A percentile compares a stretch with the other conserved stretches of the same genome.
Evolutionary conservation across 768 basidiomycete species (phyloP).

Genomic region (Phanerochaete carnosa): DNA sequence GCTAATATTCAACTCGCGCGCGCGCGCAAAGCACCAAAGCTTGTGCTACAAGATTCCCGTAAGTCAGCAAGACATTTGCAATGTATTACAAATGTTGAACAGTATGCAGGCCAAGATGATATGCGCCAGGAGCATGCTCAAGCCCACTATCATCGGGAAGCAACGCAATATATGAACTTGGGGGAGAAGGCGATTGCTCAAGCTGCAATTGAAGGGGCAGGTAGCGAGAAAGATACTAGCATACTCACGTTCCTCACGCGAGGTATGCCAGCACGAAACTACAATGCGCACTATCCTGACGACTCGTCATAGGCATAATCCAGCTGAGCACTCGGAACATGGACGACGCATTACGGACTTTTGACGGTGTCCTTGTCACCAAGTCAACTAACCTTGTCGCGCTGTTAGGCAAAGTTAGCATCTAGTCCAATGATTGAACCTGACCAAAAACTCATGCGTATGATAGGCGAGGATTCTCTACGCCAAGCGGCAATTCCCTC

Average conservation of each 20-base stretch:
- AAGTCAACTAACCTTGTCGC: constrained; percentile 89
- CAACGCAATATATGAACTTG: constrained; percentile 64
- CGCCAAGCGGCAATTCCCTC: constrained; percentile 68
- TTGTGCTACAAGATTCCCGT: constrained; percentile 72
- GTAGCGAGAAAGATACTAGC: constrained; percentile 36
- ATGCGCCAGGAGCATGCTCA: constrained; percentile 58
- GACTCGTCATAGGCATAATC: constrained; percentile 58
- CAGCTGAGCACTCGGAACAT: constrained; percentile 76
- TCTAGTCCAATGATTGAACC: background rate
- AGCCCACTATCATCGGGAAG: constrained; percentile 66
- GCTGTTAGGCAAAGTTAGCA: constrained; percentile 73
- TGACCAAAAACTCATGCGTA: background rate
- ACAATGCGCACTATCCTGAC: background rate
- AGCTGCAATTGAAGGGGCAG: constrained; percentile 57
- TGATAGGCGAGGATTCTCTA: constrained; percentile 81
- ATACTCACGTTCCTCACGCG: constrained; percentile 50
- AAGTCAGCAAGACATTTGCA: constrained; percentile 26
- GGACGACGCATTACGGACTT: constrained; percentile 78
- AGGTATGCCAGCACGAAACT: constrained; percentile 37
- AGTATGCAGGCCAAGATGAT: constrained; percentile 56
- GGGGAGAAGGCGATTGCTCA: constrained; percentile 51
- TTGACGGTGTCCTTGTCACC: constrained; percentile 72
- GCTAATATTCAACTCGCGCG: constrained; percentile 83
- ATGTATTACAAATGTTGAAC: background rate
- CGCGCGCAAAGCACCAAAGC: constrained; percentile 82